Evolutionary conservation across 768 basidiomycete genomes (phyloP).

Genomic region (Lactarius pseudohatsudake): DNA sequence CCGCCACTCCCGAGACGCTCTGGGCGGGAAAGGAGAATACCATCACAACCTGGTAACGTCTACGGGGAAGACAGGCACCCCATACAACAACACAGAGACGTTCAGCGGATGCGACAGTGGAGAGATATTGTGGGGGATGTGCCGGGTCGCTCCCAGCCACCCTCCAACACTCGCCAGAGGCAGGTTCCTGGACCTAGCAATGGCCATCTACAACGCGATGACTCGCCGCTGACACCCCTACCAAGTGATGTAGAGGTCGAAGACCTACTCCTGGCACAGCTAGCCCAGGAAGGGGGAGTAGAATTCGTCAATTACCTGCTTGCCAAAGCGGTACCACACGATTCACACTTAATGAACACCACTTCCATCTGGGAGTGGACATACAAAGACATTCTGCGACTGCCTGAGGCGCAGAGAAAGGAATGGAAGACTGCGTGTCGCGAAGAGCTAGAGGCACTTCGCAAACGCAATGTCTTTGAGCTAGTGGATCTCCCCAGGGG

Average conservation of each 20-base stretch:
- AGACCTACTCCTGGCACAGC: neutral
- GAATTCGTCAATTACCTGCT: neutral
- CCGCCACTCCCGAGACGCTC: neutral
- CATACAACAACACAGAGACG: neutral
- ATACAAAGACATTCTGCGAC: neutral
- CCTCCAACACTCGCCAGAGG: neutral
- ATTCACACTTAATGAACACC: too few species aligned
- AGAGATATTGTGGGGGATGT: neutral
- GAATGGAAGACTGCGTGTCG: neutral
- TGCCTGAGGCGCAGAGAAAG: neutral
- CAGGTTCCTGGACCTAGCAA: neutral
- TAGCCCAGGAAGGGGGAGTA: neutral
- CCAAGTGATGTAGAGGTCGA: neutral
- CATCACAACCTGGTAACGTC: neutral
- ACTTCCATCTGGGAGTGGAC: too few species aligned
- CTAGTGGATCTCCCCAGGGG: conserved; percentile 9
- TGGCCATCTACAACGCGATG: neutral
- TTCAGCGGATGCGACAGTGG: neutral
- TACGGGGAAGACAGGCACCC: neutral
- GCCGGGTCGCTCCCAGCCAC: neutral
- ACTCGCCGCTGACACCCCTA: too few species aligned
- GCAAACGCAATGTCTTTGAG: neutral
- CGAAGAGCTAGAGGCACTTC: neutral
- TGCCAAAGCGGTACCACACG: neutral
- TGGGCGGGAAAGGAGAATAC: neutral